Conservation (phyloP, 2,329 filamentous ascomycete genomes). For the Cercospora beticola region DNA sequence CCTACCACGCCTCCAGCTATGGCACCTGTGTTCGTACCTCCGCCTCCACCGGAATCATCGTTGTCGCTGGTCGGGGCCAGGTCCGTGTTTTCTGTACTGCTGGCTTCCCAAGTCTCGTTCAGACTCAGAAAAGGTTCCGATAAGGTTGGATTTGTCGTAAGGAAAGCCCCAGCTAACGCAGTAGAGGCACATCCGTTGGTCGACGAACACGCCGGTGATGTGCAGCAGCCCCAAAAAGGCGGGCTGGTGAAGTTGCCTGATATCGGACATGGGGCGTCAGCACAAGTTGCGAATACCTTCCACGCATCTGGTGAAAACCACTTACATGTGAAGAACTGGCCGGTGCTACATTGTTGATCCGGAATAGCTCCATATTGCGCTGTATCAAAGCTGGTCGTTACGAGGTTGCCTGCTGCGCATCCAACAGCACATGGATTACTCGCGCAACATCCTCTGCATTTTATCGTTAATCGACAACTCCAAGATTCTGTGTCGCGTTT, state of each 20-base stretch:
- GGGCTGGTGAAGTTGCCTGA: constrained; percentile 13
- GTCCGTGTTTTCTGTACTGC: background rate
- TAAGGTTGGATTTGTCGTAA: constrained; percentile 12
- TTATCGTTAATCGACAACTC: background rate
- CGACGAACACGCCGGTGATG: constrained; percentile 6
- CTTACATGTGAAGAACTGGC: constrained; percentile 19
- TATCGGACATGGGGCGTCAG: background rate
- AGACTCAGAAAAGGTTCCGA: constrained; percentile 14
- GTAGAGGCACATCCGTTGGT: constrained; percentile 10
- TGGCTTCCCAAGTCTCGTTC: constrained; percentile 15
- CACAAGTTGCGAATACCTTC: background rate
- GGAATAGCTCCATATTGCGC: constrained; percentile 18
- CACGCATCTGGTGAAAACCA: background rate
- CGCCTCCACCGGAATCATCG: background rate
- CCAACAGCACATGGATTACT: constrained; percentile 18
- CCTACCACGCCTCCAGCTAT: constrained; percentile 24
- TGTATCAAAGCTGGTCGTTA: constrained; percentile 17
- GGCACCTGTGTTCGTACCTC: constrained; percentile 15
- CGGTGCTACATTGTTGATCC: constrained; percentile 19
- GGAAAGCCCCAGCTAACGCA: constrained; percentile 15
- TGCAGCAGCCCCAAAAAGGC: constrained; percentile 22
- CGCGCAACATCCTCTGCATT: constrained; percentile 17
- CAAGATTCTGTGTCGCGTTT: background rate
- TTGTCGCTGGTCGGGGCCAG: background rate
- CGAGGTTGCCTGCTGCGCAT: constrained; percentile 17